phyloP scores from a whole-genome alignment of 2,329 filamentous ascomycete genomes.

The Exophiala bonariae region DNA sequence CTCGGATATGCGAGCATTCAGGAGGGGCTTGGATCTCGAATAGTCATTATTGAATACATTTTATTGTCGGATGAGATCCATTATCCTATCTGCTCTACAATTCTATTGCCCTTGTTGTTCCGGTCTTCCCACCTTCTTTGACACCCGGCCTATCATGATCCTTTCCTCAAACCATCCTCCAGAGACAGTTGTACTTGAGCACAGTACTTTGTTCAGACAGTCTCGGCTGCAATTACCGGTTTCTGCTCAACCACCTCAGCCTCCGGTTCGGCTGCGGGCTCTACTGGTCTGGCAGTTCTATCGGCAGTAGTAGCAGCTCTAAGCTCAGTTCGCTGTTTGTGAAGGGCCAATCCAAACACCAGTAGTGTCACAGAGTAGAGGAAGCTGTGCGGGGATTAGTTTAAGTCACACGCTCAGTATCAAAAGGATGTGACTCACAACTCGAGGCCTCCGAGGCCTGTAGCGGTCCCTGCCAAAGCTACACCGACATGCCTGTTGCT shows the following conservation, averaged over 20 bases:
- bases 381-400: constrained; percentile 8
- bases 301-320: not conserved
- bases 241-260: not conserved
- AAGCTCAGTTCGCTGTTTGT: constrained; percentile 11
- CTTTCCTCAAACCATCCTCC: too few relatives aligned
- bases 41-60: too few relatives aligned
- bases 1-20: too few relatives aligned
- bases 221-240: not conserved
- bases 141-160: too few relatives aligned
- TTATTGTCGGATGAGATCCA: too few relatives aligned
- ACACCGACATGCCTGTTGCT: constrained; percentile 17
- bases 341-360: constrained; percentile 21
- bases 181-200: too few relatives aligned
- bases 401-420: not conserved
- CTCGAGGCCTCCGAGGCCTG: constrained; percentile 21
- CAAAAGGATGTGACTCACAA: constrained; percentile 18
- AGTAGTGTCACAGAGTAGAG: constrained; percentile 22
- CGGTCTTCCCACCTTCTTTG: too few relatives aligned
- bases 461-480: constrained; percentile 23
- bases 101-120: too few relatives aligned
- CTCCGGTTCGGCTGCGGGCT: not conserved
- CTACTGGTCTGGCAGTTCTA: not conserved
- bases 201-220: too few relatives aligned
- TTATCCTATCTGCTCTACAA: too few relatives aligned
- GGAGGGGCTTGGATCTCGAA: too few relatives aligned